Base-by-base conservation (phyloP, 345 rosid species). In the Bruguiera parviflora region DNA sequence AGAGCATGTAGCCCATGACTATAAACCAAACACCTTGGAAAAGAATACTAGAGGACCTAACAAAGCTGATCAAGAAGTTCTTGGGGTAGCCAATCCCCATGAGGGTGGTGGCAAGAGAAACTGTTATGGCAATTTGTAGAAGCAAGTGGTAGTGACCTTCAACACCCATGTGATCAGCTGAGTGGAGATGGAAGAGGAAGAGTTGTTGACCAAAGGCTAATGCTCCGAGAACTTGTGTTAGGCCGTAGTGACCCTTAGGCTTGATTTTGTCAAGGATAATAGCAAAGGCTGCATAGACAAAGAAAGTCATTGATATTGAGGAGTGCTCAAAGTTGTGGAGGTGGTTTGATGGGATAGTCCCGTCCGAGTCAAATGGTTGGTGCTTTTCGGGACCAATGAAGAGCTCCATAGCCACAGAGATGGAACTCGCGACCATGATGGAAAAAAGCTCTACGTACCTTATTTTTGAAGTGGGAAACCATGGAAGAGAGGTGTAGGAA, bases 241-340 rank as follows among this genome's bases (percentile, higher is more conserved):
- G 65, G 5, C 78, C 79, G 35, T 68, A 22, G 4, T 72, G 79
- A 61, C 84, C 79, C 59, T 51, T 62, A 13, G 81, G 80, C 57
- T 55, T 9, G 20, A 74, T 52, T 72, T 56, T 76, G 24, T 91
- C 98, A 19, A 93, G 78, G 21, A 88, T 1, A 3, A 91, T 70
- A 21, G 97, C 86, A 3, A 88, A 77, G 5, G 74, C 70, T 0
- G 94, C 96, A 35, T 89, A 89, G 5, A 78, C 71, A 62, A 93
- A 78, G 86, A 89, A 89, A 62, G 98, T 74, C 68, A 82, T 7
- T 43, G 92, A 86, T 47, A 93, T 88, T 10, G 83, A 71, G 15
- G 97, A 81, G 75, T 93, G 98, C 63, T 93, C 97, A 58, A 89
- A 85, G 84, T 93, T 93, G 74, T 84, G 96, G 53, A 91, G 92